Evolutionary conservation across 2,329 filamentous ascomycete genomes (phyloP).

Genomic region (Pseudogymnoascus sp.): DNA sequence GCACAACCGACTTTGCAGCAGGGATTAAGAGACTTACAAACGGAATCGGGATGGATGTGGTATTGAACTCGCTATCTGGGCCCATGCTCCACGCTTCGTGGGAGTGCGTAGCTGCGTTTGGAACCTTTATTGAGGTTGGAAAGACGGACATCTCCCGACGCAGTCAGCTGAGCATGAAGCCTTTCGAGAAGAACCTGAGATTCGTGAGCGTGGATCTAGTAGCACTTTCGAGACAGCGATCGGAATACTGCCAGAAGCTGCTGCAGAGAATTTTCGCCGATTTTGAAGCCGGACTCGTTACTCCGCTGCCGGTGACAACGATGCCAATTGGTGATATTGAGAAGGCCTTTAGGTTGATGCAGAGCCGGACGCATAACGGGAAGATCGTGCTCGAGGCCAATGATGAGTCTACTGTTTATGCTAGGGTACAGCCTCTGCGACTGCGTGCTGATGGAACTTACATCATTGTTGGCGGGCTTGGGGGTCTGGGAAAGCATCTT

Average conservation of each 20-base stretch:
- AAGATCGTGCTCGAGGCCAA: not conserved
- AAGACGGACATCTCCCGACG: conserved; percentile 20
- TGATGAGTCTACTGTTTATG: conserved; percentile 12
- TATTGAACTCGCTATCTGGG: conserved; percentile 30
- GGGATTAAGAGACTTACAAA: conserved; percentile 26
- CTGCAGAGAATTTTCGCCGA: not conserved
- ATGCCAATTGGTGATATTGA: not conserved
- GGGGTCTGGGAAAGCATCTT: conserved; percentile 35
- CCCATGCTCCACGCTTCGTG: conserved; percentile 27
- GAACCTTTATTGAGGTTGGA: conserved; percentile 37
- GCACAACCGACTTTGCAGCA: conserved; percentile 30
- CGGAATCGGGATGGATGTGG: conserved; percentile 28
- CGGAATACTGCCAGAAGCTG: not conserved
- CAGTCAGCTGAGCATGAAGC: not conserved
- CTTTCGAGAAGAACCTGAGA: not conserved
- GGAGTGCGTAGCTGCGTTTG: conserved; percentile 33
- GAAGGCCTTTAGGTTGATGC: not conserved
- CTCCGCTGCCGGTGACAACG: not conserved
- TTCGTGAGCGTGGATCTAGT: not conserved
- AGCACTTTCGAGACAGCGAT: not conserved
- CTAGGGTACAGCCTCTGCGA: conserved; percentile 11
- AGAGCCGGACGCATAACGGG: not conserved
- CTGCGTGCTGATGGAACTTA: conserved; percentile 26
- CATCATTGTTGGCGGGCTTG: conserved; percentile 35
- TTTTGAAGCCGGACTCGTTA: not conserved